phyloP scores from a whole-genome alignment of 129 eudicot species.

The Oenanthe sinensis region DNA sequence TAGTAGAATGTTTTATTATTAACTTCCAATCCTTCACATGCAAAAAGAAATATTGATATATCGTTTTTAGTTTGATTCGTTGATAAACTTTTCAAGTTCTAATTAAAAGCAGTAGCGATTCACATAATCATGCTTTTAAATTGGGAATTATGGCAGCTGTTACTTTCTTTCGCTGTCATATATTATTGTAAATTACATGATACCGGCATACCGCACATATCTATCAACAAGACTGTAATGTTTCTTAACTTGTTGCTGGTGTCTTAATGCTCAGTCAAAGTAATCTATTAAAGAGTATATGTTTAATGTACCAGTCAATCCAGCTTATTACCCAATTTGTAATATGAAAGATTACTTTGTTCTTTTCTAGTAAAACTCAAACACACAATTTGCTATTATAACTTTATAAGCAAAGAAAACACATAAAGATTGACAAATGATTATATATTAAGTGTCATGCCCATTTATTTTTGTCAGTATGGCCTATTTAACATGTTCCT shows the following conservation, averaged over 20 bases:
- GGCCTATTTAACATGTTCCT: background rate
- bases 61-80: background rate
- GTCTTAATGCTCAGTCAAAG: background rate
- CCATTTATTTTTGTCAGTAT: background rate
- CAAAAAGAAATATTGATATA: background rate
- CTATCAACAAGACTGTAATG: background rate
- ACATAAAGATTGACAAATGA: background rate
- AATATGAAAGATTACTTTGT: background rate
- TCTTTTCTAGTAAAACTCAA: background rate
- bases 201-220: background rate
- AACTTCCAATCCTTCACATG: background rate
- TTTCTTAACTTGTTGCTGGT: background rate
- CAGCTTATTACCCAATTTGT: background rate
- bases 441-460: background rate
- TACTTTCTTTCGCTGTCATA: background rate
- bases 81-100: background rate
- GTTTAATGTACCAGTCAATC: background rate
- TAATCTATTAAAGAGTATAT: background rate
- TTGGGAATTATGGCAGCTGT: background rate
- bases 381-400: background rate
- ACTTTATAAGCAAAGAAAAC: background rate
- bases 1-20: background rate
- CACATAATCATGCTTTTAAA: background rate
- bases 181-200: background rate
- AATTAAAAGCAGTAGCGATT: background rate